A percentile compares a stretch with the other conserved stretches of the same genome.
phyloP scores from a whole-genome alignment of 2,329 filamentous ascomycete genomes.

The Epichloe hybrida region DNA sequence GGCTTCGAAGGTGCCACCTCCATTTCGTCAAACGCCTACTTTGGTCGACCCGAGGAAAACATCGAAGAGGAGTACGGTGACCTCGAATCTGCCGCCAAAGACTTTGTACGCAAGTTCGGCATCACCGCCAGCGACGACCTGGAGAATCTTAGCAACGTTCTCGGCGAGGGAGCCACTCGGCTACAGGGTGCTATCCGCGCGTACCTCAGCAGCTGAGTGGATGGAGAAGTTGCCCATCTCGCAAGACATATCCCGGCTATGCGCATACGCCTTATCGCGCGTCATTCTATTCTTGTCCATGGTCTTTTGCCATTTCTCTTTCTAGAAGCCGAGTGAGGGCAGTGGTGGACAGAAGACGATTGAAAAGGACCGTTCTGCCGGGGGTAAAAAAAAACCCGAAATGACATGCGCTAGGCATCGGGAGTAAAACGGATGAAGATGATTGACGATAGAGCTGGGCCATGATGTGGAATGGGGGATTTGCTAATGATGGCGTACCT shows the following conservation, averaged over 20 bases:
- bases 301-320: no score
- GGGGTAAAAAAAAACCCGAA: no score
- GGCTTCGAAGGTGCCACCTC: slow-evolving; percentile 85
- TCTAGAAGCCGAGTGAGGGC: no score
- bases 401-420: no score
- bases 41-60: slow-evolving; percentile 82
- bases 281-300: no score
- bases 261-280: no score
- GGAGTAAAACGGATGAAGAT: slow-evolving; percentile 1
- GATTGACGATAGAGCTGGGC: slow-evolving; percentile 11
- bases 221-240: no score
- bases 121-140: slow-evolving; percentile 92
- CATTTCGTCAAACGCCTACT: slow-evolving; percentile 96
- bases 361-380: neutral
- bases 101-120: slow-evolving; percentile 90
- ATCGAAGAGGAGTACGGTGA: slow-evolving; percentile 73
- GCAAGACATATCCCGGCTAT: no score
- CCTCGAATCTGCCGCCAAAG: slow-evolving; percentile 83
- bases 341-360: no score
- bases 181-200: slow-evolving; percentile 63
- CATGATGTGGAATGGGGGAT: neutral
- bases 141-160: slow-evolving; percentile 70
- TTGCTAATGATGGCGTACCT: slow-evolving; percentile 15
- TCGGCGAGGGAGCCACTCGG: slow-evolving; percentile 75
- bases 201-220: slow-evolving; percentile 44